Percentiles rank a stretch among this genome's conserved stretches.
phyloP scores from a whole-genome alignment of 345 rosid genomes.

The Syzygium aromaticum region DNA sequence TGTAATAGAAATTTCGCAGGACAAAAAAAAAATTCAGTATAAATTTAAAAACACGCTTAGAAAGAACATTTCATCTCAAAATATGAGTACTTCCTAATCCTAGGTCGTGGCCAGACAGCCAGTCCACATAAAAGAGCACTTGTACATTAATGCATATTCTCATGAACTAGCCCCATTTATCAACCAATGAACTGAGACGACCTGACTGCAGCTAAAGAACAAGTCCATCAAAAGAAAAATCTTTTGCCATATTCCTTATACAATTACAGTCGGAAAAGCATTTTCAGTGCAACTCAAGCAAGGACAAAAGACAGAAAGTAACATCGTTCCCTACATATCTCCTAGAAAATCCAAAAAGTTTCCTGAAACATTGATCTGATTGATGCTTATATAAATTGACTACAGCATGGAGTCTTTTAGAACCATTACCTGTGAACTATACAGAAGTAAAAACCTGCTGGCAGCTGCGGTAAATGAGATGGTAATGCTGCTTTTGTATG shows the following conservation, averaged over 20 bases:
- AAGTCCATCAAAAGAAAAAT: background rate
- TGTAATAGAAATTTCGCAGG: background rate
- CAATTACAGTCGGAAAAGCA: background rate
- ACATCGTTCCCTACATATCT: background rate
- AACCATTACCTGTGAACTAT: slow-evolving; percentile 56
- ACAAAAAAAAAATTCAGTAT: background rate
- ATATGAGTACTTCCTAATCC: background rate
- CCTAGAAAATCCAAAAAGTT: background rate
- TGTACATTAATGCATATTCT: background rate
- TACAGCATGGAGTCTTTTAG: background rate
- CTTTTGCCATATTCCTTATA: background rate
- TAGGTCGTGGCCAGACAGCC: background rate
- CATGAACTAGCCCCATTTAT: background rate
- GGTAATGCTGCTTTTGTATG: slow-evolving; percentile 53
- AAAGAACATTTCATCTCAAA: background rate
- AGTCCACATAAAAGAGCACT: background rate
- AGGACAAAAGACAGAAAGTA: background rate
- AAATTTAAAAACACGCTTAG: background rate
- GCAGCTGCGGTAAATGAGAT: slow-evolving; percentile 67
- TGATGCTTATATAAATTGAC: background rate
- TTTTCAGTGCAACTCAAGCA: background rate
- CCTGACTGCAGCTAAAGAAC: background rate
- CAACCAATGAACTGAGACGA: background rate
- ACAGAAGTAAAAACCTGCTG: slow-evolving; percentile 71
- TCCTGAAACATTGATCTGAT: background rate